phyloP scores from a whole-genome alignment of 2,329 filamentous ascomycete species.

The Coniochaeta prunicola region DNA sequence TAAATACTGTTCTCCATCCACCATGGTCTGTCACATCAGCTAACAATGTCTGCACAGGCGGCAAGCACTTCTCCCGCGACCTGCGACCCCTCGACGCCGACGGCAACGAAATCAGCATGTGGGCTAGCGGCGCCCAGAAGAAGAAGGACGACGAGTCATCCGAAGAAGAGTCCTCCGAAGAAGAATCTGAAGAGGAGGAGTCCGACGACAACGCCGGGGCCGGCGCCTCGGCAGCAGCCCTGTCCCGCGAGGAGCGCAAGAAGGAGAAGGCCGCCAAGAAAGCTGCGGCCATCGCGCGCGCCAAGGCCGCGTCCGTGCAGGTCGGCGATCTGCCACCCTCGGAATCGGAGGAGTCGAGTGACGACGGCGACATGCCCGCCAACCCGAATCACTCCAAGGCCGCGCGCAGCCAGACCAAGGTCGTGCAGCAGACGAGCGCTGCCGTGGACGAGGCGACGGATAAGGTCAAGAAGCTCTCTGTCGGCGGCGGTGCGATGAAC shows the following conservation, averaged over 20 bases:
- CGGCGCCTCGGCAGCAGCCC: slow-evolving; percentile 31
- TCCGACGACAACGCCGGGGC: slow-evolving; percentile 29
- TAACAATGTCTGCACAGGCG: slow-evolving; percentile 48
- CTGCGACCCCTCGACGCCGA: slow-evolving; percentile 83
- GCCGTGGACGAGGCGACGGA: slow-evolving; percentile 44
- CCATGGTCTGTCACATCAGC: slow-evolving; percentile 3
- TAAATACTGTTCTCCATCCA: slow-evolving; percentile 31
- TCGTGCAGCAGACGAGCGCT: slow-evolving; percentile 22
- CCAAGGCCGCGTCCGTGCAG: slow-evolving; percentile 63
- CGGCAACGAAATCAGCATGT: slow-evolving; percentile 84
- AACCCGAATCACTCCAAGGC: slow-evolving; percentile 91
- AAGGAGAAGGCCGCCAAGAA: slow-evolving; percentile 86
- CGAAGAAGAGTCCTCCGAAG: slow-evolving; percentile 8
- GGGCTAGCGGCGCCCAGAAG: slow-evolving; percentile 54
- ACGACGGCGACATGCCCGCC: slow-evolving; percentile 62
- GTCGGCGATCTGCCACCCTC: slow-evolving; percentile 81
- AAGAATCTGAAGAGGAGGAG: slow-evolving; percentile 42
- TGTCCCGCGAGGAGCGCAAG: slow-evolving; percentile 83
- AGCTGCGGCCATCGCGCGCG: slow-evolving; percentile 74
- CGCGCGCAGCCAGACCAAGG: slow-evolving; percentile 49
- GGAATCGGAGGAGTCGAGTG: slow-evolving; percentile 50
- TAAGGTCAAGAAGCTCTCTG: slow-evolving; percentile 46
- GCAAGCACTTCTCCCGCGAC: slow-evolving; percentile 91
- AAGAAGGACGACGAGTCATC: slow-evolving; percentile 25
- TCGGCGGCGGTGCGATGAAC: slow-evolving; percentile 29